Conservation (phyloP, 2,329 filamentous ascomycete genomes). For the Monosporascus sp. region DNA sequence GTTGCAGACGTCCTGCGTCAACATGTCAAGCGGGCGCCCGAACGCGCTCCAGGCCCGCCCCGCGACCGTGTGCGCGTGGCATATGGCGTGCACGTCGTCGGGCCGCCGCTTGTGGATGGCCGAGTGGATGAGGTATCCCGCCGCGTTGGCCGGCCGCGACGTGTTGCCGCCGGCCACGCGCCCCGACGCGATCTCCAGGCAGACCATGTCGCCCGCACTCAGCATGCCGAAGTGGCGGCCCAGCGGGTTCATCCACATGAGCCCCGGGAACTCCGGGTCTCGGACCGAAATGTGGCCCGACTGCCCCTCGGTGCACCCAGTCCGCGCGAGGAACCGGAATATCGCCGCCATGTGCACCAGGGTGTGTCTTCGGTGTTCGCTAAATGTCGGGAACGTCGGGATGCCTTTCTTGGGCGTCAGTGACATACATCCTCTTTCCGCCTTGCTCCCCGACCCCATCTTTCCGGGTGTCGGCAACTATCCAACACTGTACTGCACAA, state of each 20-base stretch:
- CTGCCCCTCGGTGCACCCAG: slow-evolving; percentile 65
- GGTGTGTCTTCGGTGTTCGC: slow-evolving; percentile 54
- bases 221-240: slow-evolving; percentile 61
- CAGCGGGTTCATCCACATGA: slow-evolving; percentile 62
- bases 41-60: slow-evolving; percentile 67
- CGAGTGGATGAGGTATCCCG: slow-evolving; percentile 66
- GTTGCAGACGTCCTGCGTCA: slow-evolving; percentile 62
- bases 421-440: too few species aligned
- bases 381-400: slow-evolving; percentile 35
- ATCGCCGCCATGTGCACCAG: slow-evolving; percentile 62
- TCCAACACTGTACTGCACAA: not conserved
- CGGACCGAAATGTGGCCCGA: slow-evolving; percentile 39
- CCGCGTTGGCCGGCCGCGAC: slow-evolving; percentile 56
- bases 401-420: slow-evolving; percentile 28
- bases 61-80: slow-evolving; percentile 61
- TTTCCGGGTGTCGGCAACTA: not conserved
- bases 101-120: slow-evolving; percentile 62
- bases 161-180: slow-evolving; percentile 59
- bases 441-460: too few species aligned
- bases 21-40: slow-evolving; percentile 61
- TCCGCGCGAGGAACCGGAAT: slow-evolving; percentile 62
- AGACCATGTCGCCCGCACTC: slow-evolving; percentile 61
- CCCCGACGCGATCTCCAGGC: slow-evolving; percentile 54
- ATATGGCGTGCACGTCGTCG: slow-evolving; percentile 57
- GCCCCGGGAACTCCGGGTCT: slow-evolving; percentile 20